Evolutionary conservation across 2,329 filamentous ascomycete species (phyloP).

Genomic region (Teratosphaeria zuluensis): DNA sequence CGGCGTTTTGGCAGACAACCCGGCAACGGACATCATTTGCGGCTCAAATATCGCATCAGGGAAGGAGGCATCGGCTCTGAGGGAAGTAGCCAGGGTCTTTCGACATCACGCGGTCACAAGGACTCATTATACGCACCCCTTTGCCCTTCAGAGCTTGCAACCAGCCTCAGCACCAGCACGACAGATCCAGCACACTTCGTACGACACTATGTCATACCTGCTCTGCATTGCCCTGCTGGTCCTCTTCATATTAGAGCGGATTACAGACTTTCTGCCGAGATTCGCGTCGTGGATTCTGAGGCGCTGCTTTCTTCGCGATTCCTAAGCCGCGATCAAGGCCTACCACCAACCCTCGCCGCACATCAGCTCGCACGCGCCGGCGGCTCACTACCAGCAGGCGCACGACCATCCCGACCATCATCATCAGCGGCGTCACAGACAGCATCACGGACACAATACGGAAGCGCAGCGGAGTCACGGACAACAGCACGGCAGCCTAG

Average conservation of each 20-base stretch:
- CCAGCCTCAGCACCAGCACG: constrained; percentile 8
- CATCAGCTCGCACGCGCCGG: constrained; percentile 7
- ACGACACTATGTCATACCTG: constrained; percentile 63
- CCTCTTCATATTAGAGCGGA: constrained; percentile 71
- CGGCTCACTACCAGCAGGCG: constrained; percentile 21
- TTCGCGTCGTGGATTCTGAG: constrained; percentile 85
- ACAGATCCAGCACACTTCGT: constrained; percentile 43
- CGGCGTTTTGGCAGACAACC: constrained; percentile 61
- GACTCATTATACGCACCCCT: constrained; percentile 66
- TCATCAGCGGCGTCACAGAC: neutral
- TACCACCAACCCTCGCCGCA: constrained; percentile 7
- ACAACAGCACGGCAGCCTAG: constrained; percentile 1
- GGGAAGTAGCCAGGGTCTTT: constrained; percentile 27
- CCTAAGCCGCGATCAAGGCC: constrained; percentile 70
- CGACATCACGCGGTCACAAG: constrained; percentile 33
- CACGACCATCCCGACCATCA: constrained; percentile 28
- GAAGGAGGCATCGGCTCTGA: constrained; percentile 49
- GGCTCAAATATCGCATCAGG: constrained; percentile 70
- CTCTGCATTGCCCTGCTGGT: constrained; percentile 78
- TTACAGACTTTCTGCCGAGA: constrained; percentile 82
- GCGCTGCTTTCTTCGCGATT: constrained; percentile 85
- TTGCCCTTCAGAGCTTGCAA: constrained; percentile 49
- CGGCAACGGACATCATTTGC: constrained; percentile 50
- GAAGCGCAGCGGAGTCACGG: constrained; percentile 11
- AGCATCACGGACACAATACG: constrained; percentile 9